Conservation (phyloP, 2,329 filamentous ascomycete genomes). For the Paracamarosporium sp. region DNA sequence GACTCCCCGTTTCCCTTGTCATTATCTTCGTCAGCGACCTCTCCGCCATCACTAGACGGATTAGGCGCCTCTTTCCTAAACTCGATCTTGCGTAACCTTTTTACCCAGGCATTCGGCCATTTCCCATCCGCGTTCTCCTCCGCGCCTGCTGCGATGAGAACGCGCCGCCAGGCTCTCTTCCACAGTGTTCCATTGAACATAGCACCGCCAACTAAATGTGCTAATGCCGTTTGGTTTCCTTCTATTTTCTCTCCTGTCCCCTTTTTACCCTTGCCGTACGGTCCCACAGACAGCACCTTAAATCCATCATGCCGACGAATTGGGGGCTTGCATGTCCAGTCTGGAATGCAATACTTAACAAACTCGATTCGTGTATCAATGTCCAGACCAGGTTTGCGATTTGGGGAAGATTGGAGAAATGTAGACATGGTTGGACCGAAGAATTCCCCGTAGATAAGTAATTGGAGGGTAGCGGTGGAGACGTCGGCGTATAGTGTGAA, state of each 20-base stretch:
- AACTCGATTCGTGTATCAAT: not conserved
- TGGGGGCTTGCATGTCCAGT: not conserved
- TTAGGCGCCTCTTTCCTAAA: not conserved
- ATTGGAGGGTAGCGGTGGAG: not conserved
- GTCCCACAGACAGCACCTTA: not conserved
- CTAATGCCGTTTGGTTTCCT: not conserved
- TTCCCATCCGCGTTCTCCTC: not conserved
- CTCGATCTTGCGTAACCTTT: not conserved
- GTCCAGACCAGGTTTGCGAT: not conserved
- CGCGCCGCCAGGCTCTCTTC: conserved; percentile 5
- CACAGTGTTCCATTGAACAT: not conserved
- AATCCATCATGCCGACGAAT: not conserved
- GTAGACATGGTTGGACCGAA: not conserved
- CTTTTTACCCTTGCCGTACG: not conserved
- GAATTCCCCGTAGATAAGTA: not conserved
- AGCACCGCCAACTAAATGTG: not conserved
- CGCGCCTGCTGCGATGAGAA: not conserved
- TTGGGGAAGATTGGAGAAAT: not conserved
- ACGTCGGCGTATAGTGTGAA: conserved; percentile 2
- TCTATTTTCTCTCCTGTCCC: not conserved
- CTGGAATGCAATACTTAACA: conserved; percentile 6
- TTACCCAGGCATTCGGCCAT: not conserved
- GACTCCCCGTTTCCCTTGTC: not conserved
- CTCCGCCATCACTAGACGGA: not conserved
- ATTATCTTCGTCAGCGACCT: not conserved